Evolutionary conservation across 495 filamentous ascomycete genomes (phyloP).

Genomic region (Penicillium argentinense): DNA sequence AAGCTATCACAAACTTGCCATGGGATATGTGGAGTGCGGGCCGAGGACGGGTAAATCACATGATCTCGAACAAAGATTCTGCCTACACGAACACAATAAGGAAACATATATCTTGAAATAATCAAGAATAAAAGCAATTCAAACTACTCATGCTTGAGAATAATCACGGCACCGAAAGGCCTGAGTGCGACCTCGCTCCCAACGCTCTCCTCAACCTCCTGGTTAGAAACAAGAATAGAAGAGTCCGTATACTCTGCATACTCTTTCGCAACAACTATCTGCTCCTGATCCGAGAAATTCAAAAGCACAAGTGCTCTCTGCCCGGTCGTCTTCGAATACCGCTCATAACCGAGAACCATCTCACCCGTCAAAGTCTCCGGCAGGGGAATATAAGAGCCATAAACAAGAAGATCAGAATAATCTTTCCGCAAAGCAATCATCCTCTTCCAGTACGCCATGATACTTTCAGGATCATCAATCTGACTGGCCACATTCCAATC

Average conservation of each 20-base stretch:
- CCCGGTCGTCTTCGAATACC: background rate
- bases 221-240: constrained; percentile 1
- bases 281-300: constrained; percentile 13
- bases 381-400: constrained; percentile 9
- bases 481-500: constrained; percentile 14
- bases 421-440: constrained; percentile 8
- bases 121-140: no score
- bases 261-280: constrained; percentile 1
- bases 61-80: no score
- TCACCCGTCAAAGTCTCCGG: constrained; percentile 10
- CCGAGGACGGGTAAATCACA: no score
- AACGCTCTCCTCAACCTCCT: no score
- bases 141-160: no score
- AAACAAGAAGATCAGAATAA: constrained; percentile 10
- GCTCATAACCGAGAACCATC: constrained; percentile 15
- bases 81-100: no score
- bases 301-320: constrained; percentile 11
- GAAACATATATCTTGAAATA: no score
- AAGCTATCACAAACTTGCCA: no score
- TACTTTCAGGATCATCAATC: constrained; percentile 9
- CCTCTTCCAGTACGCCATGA: constrained; percentile 12
- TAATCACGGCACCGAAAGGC: constrained; percentile 4
- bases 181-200: constrained; percentile 5
- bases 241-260: constrained; percentile 4
- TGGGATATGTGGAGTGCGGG: no score